These are phyloP conservation scores for Grigorovia humatica DNA, from an alignment of 805 yeast genomes.

Conservation along the genomic window DNA sequence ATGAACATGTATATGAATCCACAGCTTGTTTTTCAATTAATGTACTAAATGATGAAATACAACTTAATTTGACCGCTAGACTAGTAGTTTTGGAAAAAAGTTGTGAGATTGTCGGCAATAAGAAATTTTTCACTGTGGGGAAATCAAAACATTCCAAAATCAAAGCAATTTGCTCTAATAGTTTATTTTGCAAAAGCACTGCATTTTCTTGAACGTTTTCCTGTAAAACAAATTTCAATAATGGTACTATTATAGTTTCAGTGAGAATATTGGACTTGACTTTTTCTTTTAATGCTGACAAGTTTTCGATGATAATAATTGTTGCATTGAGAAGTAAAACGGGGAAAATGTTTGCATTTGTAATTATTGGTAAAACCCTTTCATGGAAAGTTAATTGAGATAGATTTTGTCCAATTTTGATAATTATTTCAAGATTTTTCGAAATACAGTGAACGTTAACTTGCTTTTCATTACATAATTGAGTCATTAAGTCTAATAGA, in stretches of 20 bases:
- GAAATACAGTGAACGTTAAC: conserved; percentile 34
- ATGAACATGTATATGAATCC: conserved; percentile 62
- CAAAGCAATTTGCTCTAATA: conserved; percentile 35
- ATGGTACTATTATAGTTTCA: conserved; percentile 20
- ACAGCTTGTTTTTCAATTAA: conserved; percentile 51
- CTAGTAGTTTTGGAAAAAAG: conserved; percentile 80
- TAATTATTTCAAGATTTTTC: conserved; percentile 38
- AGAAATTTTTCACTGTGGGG: conserved; percentile 57
- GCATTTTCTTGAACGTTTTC: conserved; percentile 14
- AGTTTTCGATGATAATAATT: conserved; percentile 37
- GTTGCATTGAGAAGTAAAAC: conserved; percentile 18
- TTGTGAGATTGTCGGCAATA: conserved; percentile 63
- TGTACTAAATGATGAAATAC: conserved; percentile 49
- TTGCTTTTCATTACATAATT: conserved; percentile 25
- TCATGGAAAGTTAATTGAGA: conserved; percentile 76
- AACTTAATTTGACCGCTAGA: conserved; percentile 61
- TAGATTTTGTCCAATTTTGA: conserved; percentile 52
- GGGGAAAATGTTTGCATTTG: conserved; percentile 11
- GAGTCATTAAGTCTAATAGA: conserved; percentile 41
- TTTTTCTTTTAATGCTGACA: conserved; percentile 38
- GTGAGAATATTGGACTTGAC: conserved; percentile 44
- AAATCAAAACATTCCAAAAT: conserved; percentile 47
- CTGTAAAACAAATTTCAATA: conserved; percentile 19
- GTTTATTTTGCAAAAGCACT: conserved; percentile 39
- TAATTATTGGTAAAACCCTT: conserved; percentile 40